Base-by-base conservation (phyloP, 148 eudicot species). In the Salicornia ramosissima region DNA sequence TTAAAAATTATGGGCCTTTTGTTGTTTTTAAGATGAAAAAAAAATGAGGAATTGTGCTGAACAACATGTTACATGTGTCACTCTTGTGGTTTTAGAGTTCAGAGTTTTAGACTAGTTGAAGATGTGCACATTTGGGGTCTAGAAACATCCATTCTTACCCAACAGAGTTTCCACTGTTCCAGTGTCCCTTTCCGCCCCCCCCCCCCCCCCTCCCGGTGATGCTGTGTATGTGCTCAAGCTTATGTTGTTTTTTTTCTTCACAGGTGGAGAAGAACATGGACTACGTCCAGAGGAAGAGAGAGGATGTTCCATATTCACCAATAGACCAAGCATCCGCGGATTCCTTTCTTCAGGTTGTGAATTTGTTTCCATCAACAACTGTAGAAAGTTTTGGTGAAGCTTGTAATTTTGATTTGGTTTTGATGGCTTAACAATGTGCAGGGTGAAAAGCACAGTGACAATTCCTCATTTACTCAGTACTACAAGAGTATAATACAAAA, bases 251-350 rank as follows among this genome's bases (percentile, higher is more conserved):
- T 11, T 22, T 24, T 59, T 49, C 19, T 34, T 65, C 73, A 65
- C 81, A 95, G 99, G 88, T 87, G 57, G 97, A 91, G 84, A 84
- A 83, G 82, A 95, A 95, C 80, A 78, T 87, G 61, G 96, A 87
- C 5, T 95, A 84, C 71, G 88, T 95, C 84, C 86, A 86, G 79
- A 89, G 78, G 73, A 95, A 85, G 78, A 86, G 99, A 83, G 97
- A 89, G 33, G 88, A 83, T 28, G 91, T 86, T 11, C 74, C 96
- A 55, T 95, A 87, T 79, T 86, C 96, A 50, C 99, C 97, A 16
- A 82, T 77, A 54, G 96, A 91, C 75, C 86, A 85, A 65, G 87
- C 82, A 70, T 81, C 88, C 25, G 90, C 85, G 24, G 88, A 91
- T 52, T 78, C 83, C 57, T 95, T 95, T 82, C 85, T 89, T 69